phyloP scores from a whole-genome alignment of 148 eudicot species.

The Rheum nobile region DNA sequence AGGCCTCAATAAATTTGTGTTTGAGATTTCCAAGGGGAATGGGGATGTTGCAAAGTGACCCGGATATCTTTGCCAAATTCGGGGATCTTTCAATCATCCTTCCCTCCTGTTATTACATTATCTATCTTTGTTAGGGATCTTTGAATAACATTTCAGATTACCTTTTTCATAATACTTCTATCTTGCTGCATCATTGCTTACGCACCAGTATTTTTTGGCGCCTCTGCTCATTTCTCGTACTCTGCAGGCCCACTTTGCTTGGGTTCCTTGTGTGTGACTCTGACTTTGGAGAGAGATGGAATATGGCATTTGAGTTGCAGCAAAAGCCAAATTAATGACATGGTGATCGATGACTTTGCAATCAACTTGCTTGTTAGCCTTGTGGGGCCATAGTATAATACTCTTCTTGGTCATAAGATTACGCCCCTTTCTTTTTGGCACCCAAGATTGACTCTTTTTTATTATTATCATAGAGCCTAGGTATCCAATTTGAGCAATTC shows the following conservation, averaged over 20 bases:
- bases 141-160: conserved; percentile 4
- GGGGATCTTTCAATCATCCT: background rate
- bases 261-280: background rate
- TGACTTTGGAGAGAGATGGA: background rate
- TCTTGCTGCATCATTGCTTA: background rate
- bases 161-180: background rate
- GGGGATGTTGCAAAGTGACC: conserved; percentile 1
- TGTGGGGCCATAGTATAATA: background rate
- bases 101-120: conserved; percentile 2
- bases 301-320: background rate
- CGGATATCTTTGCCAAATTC: background rate
- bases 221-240: background rate
- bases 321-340: background rate
- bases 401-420: background rate
- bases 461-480: background rate
- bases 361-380: background rate
- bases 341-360: background rate
- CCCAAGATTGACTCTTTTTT: background rate
- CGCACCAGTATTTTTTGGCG: background rate
- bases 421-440: background rate
- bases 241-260: background rate
- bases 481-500: background rate
- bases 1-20: background rate
- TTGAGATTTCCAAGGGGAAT: background rate
- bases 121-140: conserved; percentile 2